Evolutionary conservation across 2,329 filamentous ascomycete species (phyloP), one percentile per base, ranked within the genome.

Genomic region (Trichothecium sympodiale): DNA sequence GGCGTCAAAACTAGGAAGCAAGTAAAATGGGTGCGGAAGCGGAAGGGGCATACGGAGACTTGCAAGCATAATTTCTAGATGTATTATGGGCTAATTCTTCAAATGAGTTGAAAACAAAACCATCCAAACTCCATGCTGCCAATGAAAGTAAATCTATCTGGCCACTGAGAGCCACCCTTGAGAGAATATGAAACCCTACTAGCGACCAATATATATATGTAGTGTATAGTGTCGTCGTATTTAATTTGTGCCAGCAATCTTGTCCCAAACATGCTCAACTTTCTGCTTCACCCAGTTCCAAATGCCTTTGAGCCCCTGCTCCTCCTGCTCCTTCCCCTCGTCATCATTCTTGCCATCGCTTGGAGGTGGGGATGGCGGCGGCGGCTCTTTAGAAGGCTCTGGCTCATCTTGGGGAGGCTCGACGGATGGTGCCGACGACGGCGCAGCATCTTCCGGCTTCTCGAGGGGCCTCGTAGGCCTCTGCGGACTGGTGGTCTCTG

Each of bases 261-360:
- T 65, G 27, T 57, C 53, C 67, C 65, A 70, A 16, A 62, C 53
- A 25, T 64, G 52, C 23, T 55, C 57, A 10, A 72, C 48, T 41
- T 71, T 64, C 26, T 60, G 63, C 3, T 58, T 64, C 10, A 74
- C 45, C 70, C 70, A 74, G 33, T 67, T 56, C 66, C 68, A 73
- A 25, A 66, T 57, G 4, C 54, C 52, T 40, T 64, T 50, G 13
- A 55, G 46, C 2, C 46, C 42, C 5, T 47, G 41, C 15, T 46
- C 45, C 18, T 49, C 39, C 41, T 9, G 43, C 39, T 10, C 41
- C 34, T 7, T 33, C 31, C 36, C 43, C 18, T 31, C 40, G 27
- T 36, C 43, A 2, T 41, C 38, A 29, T 39, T 38, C 8, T 39
- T 35, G 30, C n/a, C 8, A 32, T 5, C 5, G 34, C n/a, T 31